Base-by-base conservation (phyloP, 2,329 filamentous ascomycete species). In the Myriosclerotinia curreyana region DNA sequence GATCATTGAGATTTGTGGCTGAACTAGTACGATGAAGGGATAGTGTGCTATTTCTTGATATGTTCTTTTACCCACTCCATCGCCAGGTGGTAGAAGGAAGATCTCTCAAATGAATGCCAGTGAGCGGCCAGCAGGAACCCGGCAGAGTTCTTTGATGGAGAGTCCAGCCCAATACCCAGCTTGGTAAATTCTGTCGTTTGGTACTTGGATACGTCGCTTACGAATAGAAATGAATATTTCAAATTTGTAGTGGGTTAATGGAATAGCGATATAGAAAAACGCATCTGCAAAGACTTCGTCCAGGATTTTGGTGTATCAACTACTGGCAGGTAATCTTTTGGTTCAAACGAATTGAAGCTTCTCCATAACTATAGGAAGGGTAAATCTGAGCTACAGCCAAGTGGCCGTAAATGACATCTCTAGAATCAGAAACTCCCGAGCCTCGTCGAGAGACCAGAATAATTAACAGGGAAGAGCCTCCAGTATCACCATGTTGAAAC, bases 241-340 rank as follows among this genome's bases (percentile, higher is more conserved):
- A 54, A 5, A 54, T 34, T n/a, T 22, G 2, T 54, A 12, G 12
- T 28, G 22, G n/a, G 3, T 36, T 12, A 20, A 15, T 40, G 14
- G 34, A 40, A 40, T 40, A 25, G 15, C 52, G 2, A 54, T 54
- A 1, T 54, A 54, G 22, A 38, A 22, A 11, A 34, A 34, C 15
- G 52, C 34, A 40, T 54, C 34, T 0, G 28, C 6, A 54, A 54
- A 54, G 20, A 54, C 52, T 9, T 54, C 52, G 25, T 54, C 11
- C n/a, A 54, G 20, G 12, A 11, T 54, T 22, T 54, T 54, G 5
- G 52, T 54, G 34, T 54, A 8, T 54, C 52, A 48, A 54, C 52
- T 11, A 54, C 34, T 3, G 20, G 52, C 20, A 54, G 6, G 22
- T 54, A 54, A 38, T 36, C 34, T 40, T 54, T 7, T n/a, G 52